Conservation (phyloP, 2,329 filamentous ascomycete genomes). For the Fusarium chaquense region DNA sequence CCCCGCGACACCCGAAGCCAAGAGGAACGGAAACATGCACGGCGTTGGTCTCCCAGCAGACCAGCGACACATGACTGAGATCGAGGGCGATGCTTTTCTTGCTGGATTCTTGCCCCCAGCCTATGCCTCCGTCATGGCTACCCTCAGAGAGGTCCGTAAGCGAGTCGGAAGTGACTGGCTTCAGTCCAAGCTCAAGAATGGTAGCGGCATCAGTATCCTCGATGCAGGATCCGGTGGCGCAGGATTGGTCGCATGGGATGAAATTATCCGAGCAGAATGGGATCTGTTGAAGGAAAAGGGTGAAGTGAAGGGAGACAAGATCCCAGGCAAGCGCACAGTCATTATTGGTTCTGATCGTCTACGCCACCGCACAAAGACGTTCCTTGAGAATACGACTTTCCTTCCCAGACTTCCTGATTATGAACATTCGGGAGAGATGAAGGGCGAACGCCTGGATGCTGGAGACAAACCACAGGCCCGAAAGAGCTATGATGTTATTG, state of each 20-base stretch:
- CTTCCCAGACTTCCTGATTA: slow-evolving; percentile 92
- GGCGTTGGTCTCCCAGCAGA: slow-evolving; percentile 73
- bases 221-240: slow-evolving; percentile 82
- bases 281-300: slow-evolving; percentile 71
- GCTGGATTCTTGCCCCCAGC: slow-evolving; percentile 76
- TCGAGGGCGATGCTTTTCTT: slow-evolving; percentile 80
- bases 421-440: slow-evolving; percentile 71
- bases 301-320: slow-evolving; percentile 56
- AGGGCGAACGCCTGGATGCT: slow-evolving; percentile 70
- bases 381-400: slow-evolving; percentile 92
- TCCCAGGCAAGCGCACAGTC: slow-evolving; percentile 81
- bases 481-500: slow-evolving; percentile 89
- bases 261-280: slow-evolving; percentile 86
- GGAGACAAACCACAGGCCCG: slow-evolving; percentile 66
- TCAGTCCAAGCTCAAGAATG: slow-evolving; percentile 69
- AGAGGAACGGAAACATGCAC: slow-evolving; percentile 70
- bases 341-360: slow-evolving; percentile 81
- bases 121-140: slow-evolving; percentile 75
- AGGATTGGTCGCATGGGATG: slow-evolving; percentile 79
- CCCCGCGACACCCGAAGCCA: slow-evolving; percentile 73
- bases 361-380: slow-evolving; percentile 77
- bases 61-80: slow-evolving; percentile 76
- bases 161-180: slow-evolving; percentile 79
- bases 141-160: slow-evolving; percentile 79
- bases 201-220: slow-evolving; percentile 71